Evolutionary conservation across 2,329 filamentous ascomycete genomes (phyloP).

Genomic region (Ascochyta fabae): DNA sequence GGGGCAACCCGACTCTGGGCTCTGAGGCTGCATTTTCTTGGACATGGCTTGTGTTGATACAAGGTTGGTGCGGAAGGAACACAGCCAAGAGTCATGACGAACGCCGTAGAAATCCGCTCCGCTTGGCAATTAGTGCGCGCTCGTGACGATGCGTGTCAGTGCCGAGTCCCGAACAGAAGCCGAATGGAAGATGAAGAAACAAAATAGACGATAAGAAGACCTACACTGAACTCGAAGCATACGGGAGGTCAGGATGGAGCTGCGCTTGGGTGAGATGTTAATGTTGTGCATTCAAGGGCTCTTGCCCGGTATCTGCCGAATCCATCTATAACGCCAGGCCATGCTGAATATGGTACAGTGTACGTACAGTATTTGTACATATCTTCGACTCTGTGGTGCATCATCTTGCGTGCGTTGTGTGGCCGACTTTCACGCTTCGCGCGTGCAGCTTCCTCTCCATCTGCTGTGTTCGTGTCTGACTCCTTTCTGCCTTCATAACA

Average conservation of each 20-base stretch:
- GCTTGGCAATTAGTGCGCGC: constrained; percentile 6
- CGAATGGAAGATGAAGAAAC: neutral
- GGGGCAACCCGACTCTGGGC: constrained; percentile 4
- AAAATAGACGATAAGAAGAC: neutral
- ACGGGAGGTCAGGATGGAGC: neutral
- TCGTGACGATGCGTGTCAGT: neutral
- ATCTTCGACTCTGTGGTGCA: neutral
- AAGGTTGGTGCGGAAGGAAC: constrained; percentile 1
- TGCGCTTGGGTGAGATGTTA: neutral
- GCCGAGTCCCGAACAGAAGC: neutral
- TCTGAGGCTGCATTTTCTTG: neutral
- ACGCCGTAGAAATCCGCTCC: neutral
- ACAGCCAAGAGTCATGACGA: constrained; percentile 14
- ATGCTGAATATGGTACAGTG: constrained; percentile 41
- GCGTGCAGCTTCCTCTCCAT: neutral
- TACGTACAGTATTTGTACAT: constrained; percentile 21
- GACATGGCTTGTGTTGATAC: constrained; percentile 5
- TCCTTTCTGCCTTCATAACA: neutral
- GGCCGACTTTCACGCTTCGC: neutral
- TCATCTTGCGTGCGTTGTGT: constrained; percentile 4
- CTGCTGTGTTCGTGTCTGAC: neutral
- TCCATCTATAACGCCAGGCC: constrained; percentile 33
- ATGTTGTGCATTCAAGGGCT: constrained; percentile 9
- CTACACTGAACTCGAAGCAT: no score
- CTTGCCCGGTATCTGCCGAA: constrained; percentile 10